A percentile compares a stretch with the other conserved stretches of the same genome.
These are phyloP conservation scores for Xylariomycetidae sp. DNA, from an alignment of 2,329 filamentous ascomycete species.

Conservation along the genomic window DNA sequence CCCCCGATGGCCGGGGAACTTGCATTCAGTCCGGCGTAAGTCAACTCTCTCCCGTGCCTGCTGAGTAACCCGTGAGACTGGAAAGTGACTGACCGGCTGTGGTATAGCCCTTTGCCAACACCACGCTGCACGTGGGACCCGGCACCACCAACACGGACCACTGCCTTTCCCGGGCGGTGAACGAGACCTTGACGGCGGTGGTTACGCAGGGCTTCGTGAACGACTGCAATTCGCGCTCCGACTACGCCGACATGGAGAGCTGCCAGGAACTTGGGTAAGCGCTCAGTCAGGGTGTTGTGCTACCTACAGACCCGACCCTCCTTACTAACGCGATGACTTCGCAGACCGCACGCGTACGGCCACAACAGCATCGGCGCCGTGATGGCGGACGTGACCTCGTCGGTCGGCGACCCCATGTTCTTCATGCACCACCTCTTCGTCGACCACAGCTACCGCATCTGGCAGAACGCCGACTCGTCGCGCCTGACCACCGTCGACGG, in stretches of 20 bases:
- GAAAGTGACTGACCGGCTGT: no score
- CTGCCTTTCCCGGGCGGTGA: conserved; percentile 28
- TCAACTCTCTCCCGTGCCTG: neutral
- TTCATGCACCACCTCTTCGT: conserved; percentile 30
- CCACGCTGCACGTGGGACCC: conserved; percentile 26
- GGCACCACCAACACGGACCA: conserved; percentile 19
- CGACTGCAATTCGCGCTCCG: conserved; percentile 23
- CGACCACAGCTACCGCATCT: conserved; percentile 28
- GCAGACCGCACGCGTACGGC: conserved; percentile 29
- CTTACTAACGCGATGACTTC: neutral
- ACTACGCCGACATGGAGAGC: conserved; percentile 25
- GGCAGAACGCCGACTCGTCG: conserved; percentile 25
- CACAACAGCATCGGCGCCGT: conserved; percentile 31
- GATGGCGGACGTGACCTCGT: conserved; percentile 29
- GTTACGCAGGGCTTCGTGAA: conserved; percentile 26
- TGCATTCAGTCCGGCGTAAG: conserved; percentile 28
- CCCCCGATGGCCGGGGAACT: conserved; percentile 23
- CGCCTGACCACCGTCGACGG: conserved; percentile 24
- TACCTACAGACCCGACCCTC: no score
- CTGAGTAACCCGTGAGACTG: neutral
- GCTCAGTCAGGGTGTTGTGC: no score
- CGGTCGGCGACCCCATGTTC: conserved; percentile 29
- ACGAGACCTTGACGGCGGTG: conserved; percentile 24
- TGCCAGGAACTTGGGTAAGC: conserved; percentile 30
- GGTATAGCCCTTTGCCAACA: conserved; percentile 21